These are phyloP conservation scores for Leucosporidium scottii DNA, from an alignment of 768 basidiomycete genomes.

Conservation along the genomic window DNA sequence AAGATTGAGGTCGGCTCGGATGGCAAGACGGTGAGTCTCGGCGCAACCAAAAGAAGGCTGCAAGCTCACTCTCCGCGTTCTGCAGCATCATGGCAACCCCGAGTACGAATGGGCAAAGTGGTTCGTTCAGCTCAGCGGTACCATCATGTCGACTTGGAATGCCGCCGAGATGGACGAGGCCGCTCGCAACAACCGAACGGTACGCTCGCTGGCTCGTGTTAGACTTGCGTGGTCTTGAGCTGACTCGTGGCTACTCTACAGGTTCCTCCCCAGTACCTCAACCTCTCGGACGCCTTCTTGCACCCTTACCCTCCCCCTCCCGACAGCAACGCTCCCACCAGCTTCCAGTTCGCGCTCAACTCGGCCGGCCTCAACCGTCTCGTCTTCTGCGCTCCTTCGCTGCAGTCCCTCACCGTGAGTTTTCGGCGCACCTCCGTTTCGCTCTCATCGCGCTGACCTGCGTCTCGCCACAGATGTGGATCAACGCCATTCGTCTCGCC, in stretches of 20 bases:
- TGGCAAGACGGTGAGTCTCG: slow-evolving; percentile 47
- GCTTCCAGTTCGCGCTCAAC: slow-evolving; percentile 71
- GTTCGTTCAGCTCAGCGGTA: slow-evolving; percentile 76
- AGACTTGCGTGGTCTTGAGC: not conserved
- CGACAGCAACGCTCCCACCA: slow-evolving; percentile 52
- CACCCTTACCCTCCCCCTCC: slow-evolving; percentile 40
- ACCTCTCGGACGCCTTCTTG: slow-evolving; percentile 63
- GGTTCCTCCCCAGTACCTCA: slow-evolving; percentile 79
- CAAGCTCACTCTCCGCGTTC: not conserved
- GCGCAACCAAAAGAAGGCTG: not conserved
- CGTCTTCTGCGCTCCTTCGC: slow-evolving; percentile 55
- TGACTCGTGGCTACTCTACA: slow-evolving; percentile 42
- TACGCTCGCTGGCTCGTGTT: slow-evolving; percentile 3
- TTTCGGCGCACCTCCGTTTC: slow-evolving; percentile 45
- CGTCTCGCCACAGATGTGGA: slow-evolving; percentile 52
- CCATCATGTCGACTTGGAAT: slow-evolving; percentile 84
- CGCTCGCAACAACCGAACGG: slow-evolving; percentile 56
- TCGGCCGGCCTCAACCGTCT: slow-evolving; percentile 87
- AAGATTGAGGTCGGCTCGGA: slow-evolving; percentile 69
- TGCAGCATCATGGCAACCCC: slow-evolving; percentile 40
- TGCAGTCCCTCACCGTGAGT: slow-evolving; percentile 52
- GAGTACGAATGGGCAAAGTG: slow-evolving; percentile 71
- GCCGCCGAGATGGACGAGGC: slow-evolving; percentile 82
- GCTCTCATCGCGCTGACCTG: not conserved
- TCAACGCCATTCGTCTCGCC: slow-evolving; percentile 77